Percentiles rank a stretch among this genome's conserved stretches.
phyloP scores from a whole-genome alignment of 176 grass and related monocot species.

The Urochloa ruziziensis region DNA sequence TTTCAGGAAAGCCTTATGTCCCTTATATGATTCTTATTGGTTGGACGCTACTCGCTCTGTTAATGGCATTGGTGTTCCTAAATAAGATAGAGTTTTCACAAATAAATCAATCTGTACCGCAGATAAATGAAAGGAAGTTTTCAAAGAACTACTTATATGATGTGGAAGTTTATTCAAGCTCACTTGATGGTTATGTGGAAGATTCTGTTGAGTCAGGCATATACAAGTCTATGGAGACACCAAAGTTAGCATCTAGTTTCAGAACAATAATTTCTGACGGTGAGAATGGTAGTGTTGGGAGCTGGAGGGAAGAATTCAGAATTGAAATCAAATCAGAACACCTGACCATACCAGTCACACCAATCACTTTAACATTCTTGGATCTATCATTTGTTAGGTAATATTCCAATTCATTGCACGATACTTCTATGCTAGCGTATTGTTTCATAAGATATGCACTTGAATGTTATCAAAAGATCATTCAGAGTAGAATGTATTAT shows the following conservation, averaged over 20 bases:
- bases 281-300: background rate
- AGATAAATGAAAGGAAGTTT: background rate
- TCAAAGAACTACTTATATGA: constrained; percentile 24
- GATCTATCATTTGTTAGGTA: constrained; percentile 35
- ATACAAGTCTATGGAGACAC: background rate
- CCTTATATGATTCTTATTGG: constrained; percentile 28
- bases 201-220: background rate
- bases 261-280: background rate
- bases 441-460: background rate
- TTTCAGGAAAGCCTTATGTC: constrained; percentile 13
- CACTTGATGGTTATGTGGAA: background rate
- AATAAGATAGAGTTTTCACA: constrained; percentile 16
- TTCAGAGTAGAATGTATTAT: background rate
- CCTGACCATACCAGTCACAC: constrained; percentile 22
- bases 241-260: background rate
- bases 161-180: background rate
- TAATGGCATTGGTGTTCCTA: constrained; percentile 23
- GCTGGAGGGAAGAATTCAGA: constrained; percentile 23
- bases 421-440: background rate
- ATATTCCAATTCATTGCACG: background rate
- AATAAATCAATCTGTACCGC: constrained; percentile 4
- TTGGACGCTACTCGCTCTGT: constrained; percentile 7
- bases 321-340: background rate
- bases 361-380: constrained; percentile 28
- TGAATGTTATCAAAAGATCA: background rate